A percentile compares a stretch with the other conserved stretches of the same genome.
phyloP scores from a whole-genome alignment of 202 grass and related monocot species.

The Panicum hallii region DNA sequence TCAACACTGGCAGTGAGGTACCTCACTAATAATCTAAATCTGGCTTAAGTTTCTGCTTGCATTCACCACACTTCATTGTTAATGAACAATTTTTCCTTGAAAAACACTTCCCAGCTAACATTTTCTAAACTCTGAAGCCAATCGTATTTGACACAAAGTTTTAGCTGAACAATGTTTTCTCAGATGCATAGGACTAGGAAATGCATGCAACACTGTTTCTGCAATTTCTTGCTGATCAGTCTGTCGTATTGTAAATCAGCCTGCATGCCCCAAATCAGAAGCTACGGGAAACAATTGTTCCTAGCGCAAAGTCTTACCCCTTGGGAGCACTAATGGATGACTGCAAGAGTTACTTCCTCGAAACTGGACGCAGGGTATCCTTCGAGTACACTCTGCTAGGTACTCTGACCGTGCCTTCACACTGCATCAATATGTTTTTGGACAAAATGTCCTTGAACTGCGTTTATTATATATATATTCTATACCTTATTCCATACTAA shows the following conservation, averaged over 20 bases:
- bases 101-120: slow-evolving; percentile 11
- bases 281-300: slow-evolving; percentile 81
- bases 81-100: background rate
- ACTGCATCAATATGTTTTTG: background rate
- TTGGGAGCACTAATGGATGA: slow-evolving; percentile 84
- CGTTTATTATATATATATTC: slow-evolving; percentile 16
- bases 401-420: slow-evolving; percentile 24
- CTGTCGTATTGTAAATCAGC: slow-evolving; percentile 43
- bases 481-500: slow-evolving; percentile 28
- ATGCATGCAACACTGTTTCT: background rate
- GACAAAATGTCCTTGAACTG: background rate
- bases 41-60: slow-evolving; percentile 1
- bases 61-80: background rate
- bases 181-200: background rate
- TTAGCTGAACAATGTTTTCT: background rate
- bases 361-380: slow-evolving; percentile 88
- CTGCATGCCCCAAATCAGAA: slow-evolving; percentile 89
- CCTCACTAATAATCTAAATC: background rate
- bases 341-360: slow-evolving; percentile 78
- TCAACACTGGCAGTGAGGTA: slow-evolving; percentile 95
- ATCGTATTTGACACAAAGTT: background rate
- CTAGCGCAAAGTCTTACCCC: slow-evolving; percentile 89
- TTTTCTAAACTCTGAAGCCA: background rate
- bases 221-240: slow-evolving; percentile 35
- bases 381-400: slow-evolving; percentile 98